Evolutionary conservation across 2,329 filamentous ascomycete species (phyloP), one percentile per base, ranked within the genome.

Genomic region (Pezicula carpinea): DNA sequence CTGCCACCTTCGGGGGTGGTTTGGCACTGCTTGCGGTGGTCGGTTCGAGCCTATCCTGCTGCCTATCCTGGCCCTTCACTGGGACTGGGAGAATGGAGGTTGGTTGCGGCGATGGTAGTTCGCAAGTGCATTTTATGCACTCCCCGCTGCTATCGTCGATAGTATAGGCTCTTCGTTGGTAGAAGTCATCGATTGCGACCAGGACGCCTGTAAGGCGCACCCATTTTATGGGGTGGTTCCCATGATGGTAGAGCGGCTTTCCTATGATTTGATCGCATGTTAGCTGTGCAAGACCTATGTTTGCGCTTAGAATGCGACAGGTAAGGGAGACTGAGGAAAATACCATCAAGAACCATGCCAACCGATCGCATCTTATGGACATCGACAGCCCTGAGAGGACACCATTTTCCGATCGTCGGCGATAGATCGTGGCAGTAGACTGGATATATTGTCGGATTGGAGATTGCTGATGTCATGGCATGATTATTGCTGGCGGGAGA

Each of bases 181-280:
- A 52, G 47, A 70, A 76, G 18, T 80, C 72, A 53, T 80, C 75
- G 31, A 81, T 66, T 11, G 77, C 79, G 46, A 90, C 82, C 18
- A 92, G 75, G 7, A 89, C 66, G 23, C 88, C 88, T 6, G 82
- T 76, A 26, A 91, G 65, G 51, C 83, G 82, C 44, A 87, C 78
- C 79, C 83, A 91, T 74, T 82, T 80, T 56, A 92, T 80, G 0
- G 87, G 87, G 55, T 91, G 81, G 64, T 90, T 91, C 42, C 74
- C 66, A 67, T 82, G 75, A 65, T 90, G 89, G 61, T 74, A 83
- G 29, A 83, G 70, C 53, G 75, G 69, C 58, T 80, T 75, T 41
- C 73, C 73, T 76, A 71, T 45, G 31, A 7, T n/a, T 21, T 43
- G 23, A 34, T 18, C 13, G n/a, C 26, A 29, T n/a, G n/a, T 29